Conservation (phyloP, 768 basidiomycete genomes). For the Calocera viscosa region DNA sequence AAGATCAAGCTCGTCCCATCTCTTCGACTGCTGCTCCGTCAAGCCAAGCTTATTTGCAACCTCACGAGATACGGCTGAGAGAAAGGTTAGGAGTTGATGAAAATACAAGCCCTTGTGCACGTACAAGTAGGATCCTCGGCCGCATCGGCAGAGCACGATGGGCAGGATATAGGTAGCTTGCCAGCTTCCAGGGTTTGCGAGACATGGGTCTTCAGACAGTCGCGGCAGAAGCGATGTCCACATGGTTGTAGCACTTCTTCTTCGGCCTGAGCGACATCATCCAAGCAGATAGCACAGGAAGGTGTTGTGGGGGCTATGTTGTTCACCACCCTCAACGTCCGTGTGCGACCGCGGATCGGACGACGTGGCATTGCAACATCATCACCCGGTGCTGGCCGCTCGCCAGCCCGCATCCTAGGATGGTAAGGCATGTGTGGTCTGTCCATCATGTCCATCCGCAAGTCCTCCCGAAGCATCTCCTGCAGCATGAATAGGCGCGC, state of each 20-base stretch:
- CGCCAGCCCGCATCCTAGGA: neutral
- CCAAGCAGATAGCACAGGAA: constrained; percentile 46
- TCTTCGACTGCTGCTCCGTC: constrained; percentile 30
- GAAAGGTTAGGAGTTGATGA: constrained; percentile 10
- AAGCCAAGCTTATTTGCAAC: constrained; percentile 39
- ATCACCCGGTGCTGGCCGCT: neutral
- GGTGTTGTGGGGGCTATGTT: neutral
- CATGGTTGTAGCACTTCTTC: constrained; percentile 37
- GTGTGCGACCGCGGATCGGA: neutral
- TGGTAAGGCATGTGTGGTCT: neutral
- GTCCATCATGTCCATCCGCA: neutral
- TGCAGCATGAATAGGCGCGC: neutral
- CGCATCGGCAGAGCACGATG: constrained; percentile 34
- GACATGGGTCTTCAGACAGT: constrained; percentile 37
- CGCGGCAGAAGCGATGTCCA: constrained; percentile 41
- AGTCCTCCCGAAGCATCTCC: neutral
- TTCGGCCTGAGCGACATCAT: constrained; percentile 34
- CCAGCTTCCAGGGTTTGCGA: constrained; percentile 38
- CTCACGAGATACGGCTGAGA: constrained; percentile 31
- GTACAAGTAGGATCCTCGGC: constrained; percentile 27
- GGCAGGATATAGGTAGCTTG: constrained; percentile 50
- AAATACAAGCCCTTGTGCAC: constrained; percentile 14
- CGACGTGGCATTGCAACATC: neutral
- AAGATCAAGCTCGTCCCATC: constrained; percentile 39
- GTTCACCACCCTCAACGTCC: neutral